Evolutionary conservation across 495 filamentous ascomycete genomes (phyloP).

Genomic region (Annulohypoxylon bovei): DNA sequence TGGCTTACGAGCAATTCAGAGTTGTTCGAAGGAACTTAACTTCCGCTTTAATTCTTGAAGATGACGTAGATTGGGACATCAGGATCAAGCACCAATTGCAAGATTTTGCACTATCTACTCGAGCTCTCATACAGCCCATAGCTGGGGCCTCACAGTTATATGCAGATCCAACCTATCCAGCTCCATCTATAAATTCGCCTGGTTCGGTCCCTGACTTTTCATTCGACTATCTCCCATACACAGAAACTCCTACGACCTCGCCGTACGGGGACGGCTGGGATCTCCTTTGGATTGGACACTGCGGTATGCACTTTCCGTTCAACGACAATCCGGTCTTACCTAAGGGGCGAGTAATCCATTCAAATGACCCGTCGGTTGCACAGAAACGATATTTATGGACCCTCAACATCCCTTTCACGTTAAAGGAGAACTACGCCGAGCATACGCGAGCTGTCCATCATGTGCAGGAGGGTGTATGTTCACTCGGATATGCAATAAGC

Average conservation of each 20-base stretch:
- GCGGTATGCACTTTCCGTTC: background rate
- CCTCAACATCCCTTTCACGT: slow-evolving; percentile 33
- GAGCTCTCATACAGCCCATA: slow-evolving; percentile 41
- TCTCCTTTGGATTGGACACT: slow-evolving; percentile 62
- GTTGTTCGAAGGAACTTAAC: slow-evolving; percentile 58
- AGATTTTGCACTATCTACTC: slow-evolving; percentile 57
- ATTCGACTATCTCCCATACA: slow-evolving; percentile 40
- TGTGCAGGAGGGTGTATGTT: slow-evolving; percentile 36
- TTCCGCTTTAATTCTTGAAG: slow-evolving; percentile 66
- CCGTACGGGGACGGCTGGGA: slow-evolving; percentile 69
- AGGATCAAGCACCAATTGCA: slow-evolving; percentile 59
- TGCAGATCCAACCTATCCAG: background rate
- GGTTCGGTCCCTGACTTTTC: background rate
- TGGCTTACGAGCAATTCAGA: slow-evolving; percentile 26
- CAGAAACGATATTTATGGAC: slow-evolving; percentile 39
- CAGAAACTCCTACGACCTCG: slow-evolving; percentile 49
- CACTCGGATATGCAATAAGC: background rate
- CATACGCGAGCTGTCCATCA: slow-evolving; percentile 49
- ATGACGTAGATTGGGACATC: slow-evolving; percentile 68
- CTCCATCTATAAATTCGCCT: background rate
- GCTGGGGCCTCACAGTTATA: background rate
- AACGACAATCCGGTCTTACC: background rate
- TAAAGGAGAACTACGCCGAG: slow-evolving; percentile 40
- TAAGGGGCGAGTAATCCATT: background rate
- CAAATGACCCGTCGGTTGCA: background rate